A percentile compares a stretch with the other conserved stretches of the same genome.
Evolutionary conservation across 1,139 yeast genomes (phyloP).

Genomic region (Saccharomyces hybrid): DNA sequence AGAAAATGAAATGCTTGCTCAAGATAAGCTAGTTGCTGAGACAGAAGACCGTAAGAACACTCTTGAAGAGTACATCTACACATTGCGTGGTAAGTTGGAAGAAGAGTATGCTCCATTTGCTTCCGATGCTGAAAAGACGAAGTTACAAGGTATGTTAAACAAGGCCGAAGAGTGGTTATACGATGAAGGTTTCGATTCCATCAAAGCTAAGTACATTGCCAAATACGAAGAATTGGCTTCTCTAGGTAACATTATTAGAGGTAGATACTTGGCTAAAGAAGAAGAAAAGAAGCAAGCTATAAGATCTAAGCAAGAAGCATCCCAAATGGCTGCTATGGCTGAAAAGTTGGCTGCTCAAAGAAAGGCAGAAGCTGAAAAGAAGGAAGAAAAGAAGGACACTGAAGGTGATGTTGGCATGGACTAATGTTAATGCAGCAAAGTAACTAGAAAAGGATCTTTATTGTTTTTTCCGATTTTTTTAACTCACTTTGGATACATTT

Average conservation of each 20-base stretch:
- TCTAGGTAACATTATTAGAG: slow-evolving; percentile 88
- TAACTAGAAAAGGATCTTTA: neutral
- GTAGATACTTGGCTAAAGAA: slow-evolving; percentile 86
- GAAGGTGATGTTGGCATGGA: slow-evolving; percentile 1
- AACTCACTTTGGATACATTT: neutral
- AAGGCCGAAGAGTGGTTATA: slow-evolving; percentile 97
- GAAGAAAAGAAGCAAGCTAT: slow-evolving; percentile 90
- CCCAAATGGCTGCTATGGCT: slow-evolving; percentile 78
- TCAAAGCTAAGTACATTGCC: slow-evolving; percentile 94
- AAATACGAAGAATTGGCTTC: slow-evolving; percentile 94
- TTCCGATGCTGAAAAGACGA: slow-evolving; percentile 76
- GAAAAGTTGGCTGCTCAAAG: slow-evolving; percentile 84
- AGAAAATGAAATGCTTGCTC: slow-evolving; percentile 76
- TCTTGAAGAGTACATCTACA: slow-evolving; percentile 95
- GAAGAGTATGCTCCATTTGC: slow-evolving; percentile 85
- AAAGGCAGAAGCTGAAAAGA: slow-evolving; percentile 35
- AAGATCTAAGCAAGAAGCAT: slow-evolving; percentile 80
- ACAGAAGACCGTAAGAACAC: slow-evolving; percentile 98
- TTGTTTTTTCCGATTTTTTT: neutral
- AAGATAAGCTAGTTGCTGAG: slow-evolving; percentile 93
- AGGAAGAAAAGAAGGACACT: slow-evolving; percentile 12
- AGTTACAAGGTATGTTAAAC: slow-evolving; percentile 60
- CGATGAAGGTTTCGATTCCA: slow-evolving; percentile 91
- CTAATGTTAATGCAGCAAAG: neutral
- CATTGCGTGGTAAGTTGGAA: slow-evolving; percentile 91